phyloP scores from a whole-genome alignment of 768 basidiomycete genomes.

The Boletus huronensis region DNA sequence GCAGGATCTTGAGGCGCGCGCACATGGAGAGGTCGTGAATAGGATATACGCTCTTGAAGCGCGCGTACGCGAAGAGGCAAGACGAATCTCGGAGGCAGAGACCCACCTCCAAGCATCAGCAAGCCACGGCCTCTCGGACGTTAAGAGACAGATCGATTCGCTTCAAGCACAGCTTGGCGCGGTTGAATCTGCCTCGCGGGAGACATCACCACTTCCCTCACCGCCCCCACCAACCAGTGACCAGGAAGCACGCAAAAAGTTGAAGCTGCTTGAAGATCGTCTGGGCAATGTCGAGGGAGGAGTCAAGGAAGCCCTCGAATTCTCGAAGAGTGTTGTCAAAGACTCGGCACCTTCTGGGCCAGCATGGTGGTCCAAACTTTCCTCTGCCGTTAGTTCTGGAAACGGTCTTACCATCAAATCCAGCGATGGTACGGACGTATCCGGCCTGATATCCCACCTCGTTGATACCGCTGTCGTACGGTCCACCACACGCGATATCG shows the following conservation, averaged over 20 bases:
- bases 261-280: constrained; percentile 60
- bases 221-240: constrained; percentile 36
- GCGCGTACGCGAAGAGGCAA: constrained; percentile 44
- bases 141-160: constrained; percentile 55
- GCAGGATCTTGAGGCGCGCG: constrained; percentile 50
- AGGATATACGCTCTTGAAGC: constrained; percentile 57
- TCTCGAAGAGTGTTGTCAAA: constrained; percentile 47
- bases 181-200: constrained; percentile 23
- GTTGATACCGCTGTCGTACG: constrained; percentile 72
- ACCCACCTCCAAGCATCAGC: constrained; percentile 43
- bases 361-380: constrained; percentile 74
- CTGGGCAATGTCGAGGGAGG: constrained; percentile 58
- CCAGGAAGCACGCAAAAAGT: constrained; percentile 52
- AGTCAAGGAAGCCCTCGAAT: constrained; percentile 69
- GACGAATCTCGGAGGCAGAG: constrained; percentile 52
- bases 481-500: constrained; percentile 66
- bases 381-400: constrained; percentile 42
- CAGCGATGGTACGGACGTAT: constrained; percentile 69
- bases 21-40: constrained; percentile 49
- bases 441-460: constrained; percentile 65
- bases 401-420: constrained; percentile 63
- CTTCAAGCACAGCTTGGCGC: constrained; percentile 43
- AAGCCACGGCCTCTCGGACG: constrained; percentile 42
- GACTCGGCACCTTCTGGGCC: constrained; percentile 37
- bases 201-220: constrained; percentile 11